Evolutionary conservation across 495 filamentous ascomycete species (phyloP), one percentile per base, ranked within the genome.

Genomic region (Elasticomyces elasticus): DNA sequence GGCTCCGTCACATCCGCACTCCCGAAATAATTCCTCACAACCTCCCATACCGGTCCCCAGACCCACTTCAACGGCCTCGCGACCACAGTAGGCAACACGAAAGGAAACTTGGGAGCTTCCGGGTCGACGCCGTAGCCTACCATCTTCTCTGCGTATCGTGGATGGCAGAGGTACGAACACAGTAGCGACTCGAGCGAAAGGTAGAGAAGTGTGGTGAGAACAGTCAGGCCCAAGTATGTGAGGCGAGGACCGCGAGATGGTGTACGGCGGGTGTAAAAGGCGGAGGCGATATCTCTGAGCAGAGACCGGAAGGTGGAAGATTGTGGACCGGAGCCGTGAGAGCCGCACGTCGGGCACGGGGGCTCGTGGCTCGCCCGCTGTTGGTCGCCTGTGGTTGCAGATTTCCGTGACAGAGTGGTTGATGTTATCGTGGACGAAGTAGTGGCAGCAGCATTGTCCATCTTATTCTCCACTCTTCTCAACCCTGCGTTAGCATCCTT

Each of bases 401-500:
- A 24, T 57, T 37, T 44, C 6, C 13, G 24, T 24, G 20, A 13
- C 44, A 28, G 25, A 13, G 15, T 20, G 24, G 40, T 1, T 0
- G 43, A 22, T 11, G 31, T 41, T 1, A 30, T 9, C 12, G 47
- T 52, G 27, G 24, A 35, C n/a, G 55, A 17, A n/a, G 27, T 13
- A 6, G 44, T 31, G 31, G 35, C 24, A 9, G 64, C 58, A 1
- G 49, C 54, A n/a, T n/a, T n/a, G 0, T 65, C 62, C 25, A 71
- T 61, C 31, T 46, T 40, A 20, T 66, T 54, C 54, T 70, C 69
- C 4, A 70, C 62, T 10, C 67, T 52, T 33, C 58, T 62, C 30
- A 71, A 58, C 20, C 69, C 65, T 6, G 61, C 55, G 31, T 62
- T 65, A 0, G 64, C 67, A 33, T 71, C 69, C 54, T 64, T 63